A percentile compares a stretch with the other conserved stretches of the same genome.
Conservation (phyloP, 805 yeast genomes). For the Metschnikowia baotianmanensis region DNA sequence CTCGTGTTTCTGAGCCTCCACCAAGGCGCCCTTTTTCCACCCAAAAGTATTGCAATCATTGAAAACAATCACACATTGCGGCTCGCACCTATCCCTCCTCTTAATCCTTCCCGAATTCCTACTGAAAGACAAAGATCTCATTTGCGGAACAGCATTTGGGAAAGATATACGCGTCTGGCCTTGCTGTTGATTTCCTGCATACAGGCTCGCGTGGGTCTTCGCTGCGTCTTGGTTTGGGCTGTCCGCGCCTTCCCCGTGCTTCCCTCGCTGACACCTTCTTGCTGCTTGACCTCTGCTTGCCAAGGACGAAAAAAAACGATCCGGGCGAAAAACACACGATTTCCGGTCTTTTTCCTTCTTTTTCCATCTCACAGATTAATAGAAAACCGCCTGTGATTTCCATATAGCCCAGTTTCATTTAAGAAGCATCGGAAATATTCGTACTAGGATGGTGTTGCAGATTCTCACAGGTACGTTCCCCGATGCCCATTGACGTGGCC, state of each 20-base stretch:
- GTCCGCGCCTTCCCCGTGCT: conserved; percentile 12
- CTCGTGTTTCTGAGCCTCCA: too few relatives aligned
- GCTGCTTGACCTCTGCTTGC: conserved; percentile 2
- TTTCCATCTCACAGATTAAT: neutral
- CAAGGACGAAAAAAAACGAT: too few relatives aligned
- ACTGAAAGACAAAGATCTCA: too few relatives aligned
- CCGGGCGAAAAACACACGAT: neutral
- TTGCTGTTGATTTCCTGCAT: neutral
- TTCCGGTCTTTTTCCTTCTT: neutral
- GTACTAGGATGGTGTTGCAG: conserved; percentile 9
- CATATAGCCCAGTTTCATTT: neutral
- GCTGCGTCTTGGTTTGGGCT: neutral
- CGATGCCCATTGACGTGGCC: too few relatives aligned
- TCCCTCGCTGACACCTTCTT: conserved; percentile 6
- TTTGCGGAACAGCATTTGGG: too few relatives aligned
- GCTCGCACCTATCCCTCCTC: too few relatives aligned
- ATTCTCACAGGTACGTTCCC: conserved; percentile 17
- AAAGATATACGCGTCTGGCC: neutral
- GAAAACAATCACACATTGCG: too few relatives aligned
- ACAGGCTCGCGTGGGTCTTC: too few relatives aligned
- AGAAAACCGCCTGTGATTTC: neutral
- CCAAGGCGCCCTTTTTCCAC: too few relatives aligned
- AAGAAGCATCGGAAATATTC: neutral
- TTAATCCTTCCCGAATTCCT: too few relatives aligned
- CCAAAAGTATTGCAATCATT: too few relatives aligned